Percentiles rank a stretch among this genome's conserved stretches.
phyloP scores from a whole-genome alignment of 805 yeast genomes.

The Debaryomyces prosopidis region DNA sequence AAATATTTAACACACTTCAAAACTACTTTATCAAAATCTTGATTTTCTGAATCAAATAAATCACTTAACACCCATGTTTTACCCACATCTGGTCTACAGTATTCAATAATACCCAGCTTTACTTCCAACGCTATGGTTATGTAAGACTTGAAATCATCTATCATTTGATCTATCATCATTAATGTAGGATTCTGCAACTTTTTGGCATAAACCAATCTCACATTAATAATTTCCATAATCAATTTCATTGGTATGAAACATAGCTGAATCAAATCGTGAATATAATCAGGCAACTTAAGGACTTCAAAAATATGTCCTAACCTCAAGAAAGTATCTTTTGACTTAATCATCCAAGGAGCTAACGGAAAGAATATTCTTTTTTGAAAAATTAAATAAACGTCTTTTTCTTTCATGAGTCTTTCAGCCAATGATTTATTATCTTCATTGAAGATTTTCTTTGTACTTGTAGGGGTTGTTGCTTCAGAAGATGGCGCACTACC shows the following conservation, averaged over 20 bases:
- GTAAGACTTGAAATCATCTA: slow-evolving; percentile 79
- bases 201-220: slow-evolving; percentile 74
- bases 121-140: slow-evolving; percentile 74
- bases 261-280: slow-evolving; percentile 62
- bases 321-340: slow-evolving; percentile 68
- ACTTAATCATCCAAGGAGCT: slow-evolving; percentile 80
- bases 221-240: slow-evolving; percentile 73
- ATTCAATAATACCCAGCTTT: slow-evolving; percentile 63
- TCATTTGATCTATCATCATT: slow-evolving; percentile 94
- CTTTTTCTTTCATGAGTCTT: slow-evolving; percentile 76
- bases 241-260: slow-evolving; percentile 77
- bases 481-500: slow-evolving; percentile 15
- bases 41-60: slow-evolving; percentile 54
- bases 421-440: slow-evolving; percentile 75
- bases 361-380: slow-evolving; percentile 66
- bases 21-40: slow-evolving; percentile 61
- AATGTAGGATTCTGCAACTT: slow-evolving; percentile 82
- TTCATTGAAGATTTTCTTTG: slow-evolving; percentile 49
- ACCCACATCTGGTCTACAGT: slow-evolving; percentile 51
- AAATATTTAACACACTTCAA: slow-evolving; percentile 73
- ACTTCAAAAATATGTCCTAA: slow-evolving; percentile 62
- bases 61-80: slow-evolving; percentile 73
- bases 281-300: slow-evolving; percentile 72
- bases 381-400: slow-evolving; percentile 68
- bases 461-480: slow-evolving; percentile 6